Base-by-base conservation (phyloP, 139 green algal species). In the Chlamydomonas sp. region DNA sequence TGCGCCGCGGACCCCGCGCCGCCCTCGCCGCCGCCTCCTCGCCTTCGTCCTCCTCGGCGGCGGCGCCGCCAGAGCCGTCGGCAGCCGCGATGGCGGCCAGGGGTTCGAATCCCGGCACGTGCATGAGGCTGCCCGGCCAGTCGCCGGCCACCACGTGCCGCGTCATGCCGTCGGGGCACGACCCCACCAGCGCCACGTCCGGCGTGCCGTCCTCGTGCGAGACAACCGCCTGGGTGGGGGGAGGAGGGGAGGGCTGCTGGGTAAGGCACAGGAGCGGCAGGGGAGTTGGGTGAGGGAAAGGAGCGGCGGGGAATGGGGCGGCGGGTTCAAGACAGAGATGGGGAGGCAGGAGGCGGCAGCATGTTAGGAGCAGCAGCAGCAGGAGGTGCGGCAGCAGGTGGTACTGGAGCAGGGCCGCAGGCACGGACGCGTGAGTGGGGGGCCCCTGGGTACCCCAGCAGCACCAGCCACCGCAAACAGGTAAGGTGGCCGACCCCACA, bases 121-220 rank as follows among this genome's bases (percentile, higher is more conserved):
- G 31, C 17, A 58, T 18, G 20, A 77, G 18, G 20, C 2, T 16
- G 59, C 82, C 82, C 9, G 66, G 17, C 66, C 66, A 86, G 71
- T 7, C 49, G 9, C 74, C 82, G 12, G 79, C 12, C 67, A 86
- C 63, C 67, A 79, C 59, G 12, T 86, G 60, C 2, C 7, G 5
- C 9, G 63, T 12, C 67, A 86, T 71, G 60, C 82, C 82, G 71
- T 86, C 71, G 7, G 58, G n/a, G 60, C 71, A 15, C 20, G 71
- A 61, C 6, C 82, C 82, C 10, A 86, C 60, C 12, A 61, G 20
- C 16, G 60, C 82, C 71, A 86, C 9, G 20, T 74, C 12, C 57
- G 82, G 82, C 71, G 20, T 9, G 58, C 82, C 82, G 6, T 16
- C 2, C 17, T 12, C 15, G 82, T 79, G 60, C 57, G 58, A 3